Evolutionary conservation across 345 rosid genomes (phyloP).

Genomic region (Lepidium africanum): DNA sequence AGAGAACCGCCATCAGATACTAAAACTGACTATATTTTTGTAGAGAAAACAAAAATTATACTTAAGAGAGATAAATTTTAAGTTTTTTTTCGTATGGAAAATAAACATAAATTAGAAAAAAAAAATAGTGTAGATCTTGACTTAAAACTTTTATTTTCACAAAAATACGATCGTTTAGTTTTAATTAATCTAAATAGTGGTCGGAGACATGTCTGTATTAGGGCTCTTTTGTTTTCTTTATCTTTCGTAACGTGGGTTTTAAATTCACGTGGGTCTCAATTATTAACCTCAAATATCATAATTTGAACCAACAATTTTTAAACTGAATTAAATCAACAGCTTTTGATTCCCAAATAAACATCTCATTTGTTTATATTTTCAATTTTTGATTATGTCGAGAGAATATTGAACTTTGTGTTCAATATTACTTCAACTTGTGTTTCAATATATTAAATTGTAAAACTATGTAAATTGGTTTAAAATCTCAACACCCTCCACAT

Average conservation of each 20-base stretch:
- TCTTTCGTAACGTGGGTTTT: neutral
- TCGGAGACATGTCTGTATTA: constrained; percentile 28
- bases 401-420: constrained; percentile 22
- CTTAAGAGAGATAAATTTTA: too few species aligned
- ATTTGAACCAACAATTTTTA: neutral
- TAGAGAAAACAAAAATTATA: too few species aligned
- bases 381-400: constrained; percentile 15
- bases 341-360: constrained; percentile 3
- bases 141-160: too few species aligned
- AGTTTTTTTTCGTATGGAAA: too few species aligned
- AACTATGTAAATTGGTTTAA: too few species aligned
- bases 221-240: neutral
- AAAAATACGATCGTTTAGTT: neutral
- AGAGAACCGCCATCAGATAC: too few species aligned
- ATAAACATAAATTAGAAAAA: too few species aligned
- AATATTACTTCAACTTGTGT: constrained; percentile 3
- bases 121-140: too few species aligned
- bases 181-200: constrained; percentile 6
- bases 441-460: neutral
- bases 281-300: neutral
- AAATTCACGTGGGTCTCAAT: constrained; percentile 28
- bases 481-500: too few species aligned
- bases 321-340: constrained; percentile 13
- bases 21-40: too few species aligned
- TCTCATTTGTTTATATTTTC: neutral